Evolutionary conservation across 2,329 filamentous ascomycete genomes (phyloP), one percentile per base, ranked within the genome.

Genomic region (Cladosporium oxysporum): DNA sequence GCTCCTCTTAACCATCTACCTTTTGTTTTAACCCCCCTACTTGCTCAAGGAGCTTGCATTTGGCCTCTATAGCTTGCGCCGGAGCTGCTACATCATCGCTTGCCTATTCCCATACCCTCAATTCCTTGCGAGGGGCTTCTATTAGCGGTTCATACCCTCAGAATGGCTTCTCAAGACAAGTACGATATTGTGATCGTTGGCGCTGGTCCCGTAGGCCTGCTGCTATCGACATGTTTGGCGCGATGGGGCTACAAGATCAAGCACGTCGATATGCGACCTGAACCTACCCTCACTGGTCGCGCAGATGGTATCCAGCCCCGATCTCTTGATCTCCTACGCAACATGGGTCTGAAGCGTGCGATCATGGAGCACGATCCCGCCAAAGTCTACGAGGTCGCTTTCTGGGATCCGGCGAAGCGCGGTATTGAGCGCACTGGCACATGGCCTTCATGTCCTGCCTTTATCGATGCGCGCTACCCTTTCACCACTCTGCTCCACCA

Each of bases 171-270:
- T 29, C 35, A 55, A 57, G 82, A 85, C 66, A 83, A 80, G 63
- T 89, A 88, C 79, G 88, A 90, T 73, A 85, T 85, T 60, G 92
- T 97, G 71, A 93, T 97, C 71, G 85, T 97, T 64, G 93, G 93
- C 69, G 93, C 93, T 65, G 93, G 93, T 18, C 93, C 93, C 4
- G 92, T 93, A 49, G 93, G 93, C 64, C 86, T 97, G 66, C 89
- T 96, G 80, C 85, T 97, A 28, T 95, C 92, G 10, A 93, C 93
- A 33, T 94, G 91, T 76, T 85, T 97, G 68, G 91, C 92, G 67
- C 85, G 93, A 81, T 97, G 93, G 92, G 93, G 93, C 23, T 97
- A 97, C 83, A 92, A 88, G 78, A 92, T 97, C 79, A 96, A 94
- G 83, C 92, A 97, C 80, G 92, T 97, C 75, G 93, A 97, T 80